Evolutionary conservation across 208 protist genomes (phyloP).

Genomic region (Wallacemonas sp.): DNA sequence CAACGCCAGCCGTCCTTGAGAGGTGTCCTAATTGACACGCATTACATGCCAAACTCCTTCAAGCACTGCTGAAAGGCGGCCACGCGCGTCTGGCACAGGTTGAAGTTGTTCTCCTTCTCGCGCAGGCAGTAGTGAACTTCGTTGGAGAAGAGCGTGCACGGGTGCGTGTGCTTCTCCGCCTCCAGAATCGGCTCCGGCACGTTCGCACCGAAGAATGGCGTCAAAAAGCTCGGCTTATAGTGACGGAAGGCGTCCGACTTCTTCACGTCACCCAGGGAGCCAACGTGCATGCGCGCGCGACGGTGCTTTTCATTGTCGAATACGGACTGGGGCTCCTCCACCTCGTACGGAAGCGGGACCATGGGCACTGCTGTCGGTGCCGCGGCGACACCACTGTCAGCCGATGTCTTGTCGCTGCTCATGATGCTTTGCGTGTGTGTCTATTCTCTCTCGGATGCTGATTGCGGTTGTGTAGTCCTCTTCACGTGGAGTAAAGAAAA

Average conservation of each 20-base stretch:
- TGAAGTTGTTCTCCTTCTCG: slow-evolving; percentile 55
- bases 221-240: slow-evolving; percentile 60
- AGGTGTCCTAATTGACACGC: no score
- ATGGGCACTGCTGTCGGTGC: neutral
- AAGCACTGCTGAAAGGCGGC: slow-evolving; percentile 72
- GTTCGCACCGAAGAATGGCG: slow-evolving; percentile 82
- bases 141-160: slow-evolving; percentile 62
- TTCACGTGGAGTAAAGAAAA: no score
- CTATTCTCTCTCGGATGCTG: no score
- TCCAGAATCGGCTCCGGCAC: slow-evolving; percentile 43
- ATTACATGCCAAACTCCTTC: slow-evolving; percentile 62
- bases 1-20: no score
- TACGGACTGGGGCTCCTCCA: slow-evolving; percentile 15
- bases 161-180: slow-evolving; percentile 32
- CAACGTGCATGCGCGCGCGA: slow-evolving; percentile 43
- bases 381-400: slow-evolving; percentile 1
- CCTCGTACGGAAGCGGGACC: slow-evolving; percentile 8
- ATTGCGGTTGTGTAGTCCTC: no score
- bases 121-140: slow-evolving; percentile 74
- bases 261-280: slow-evolving; percentile 29
- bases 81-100: slow-evolving; percentile 69
- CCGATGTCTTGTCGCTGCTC: slow-evolving; percentile 10
- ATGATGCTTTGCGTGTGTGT: no score
- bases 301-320: slow-evolving; percentile 21
- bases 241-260: slow-evolving; percentile 41